phyloP scores from a whole-genome alignment of 139 green algal genomes.

The Ettlia oleoabundans region DNA sequence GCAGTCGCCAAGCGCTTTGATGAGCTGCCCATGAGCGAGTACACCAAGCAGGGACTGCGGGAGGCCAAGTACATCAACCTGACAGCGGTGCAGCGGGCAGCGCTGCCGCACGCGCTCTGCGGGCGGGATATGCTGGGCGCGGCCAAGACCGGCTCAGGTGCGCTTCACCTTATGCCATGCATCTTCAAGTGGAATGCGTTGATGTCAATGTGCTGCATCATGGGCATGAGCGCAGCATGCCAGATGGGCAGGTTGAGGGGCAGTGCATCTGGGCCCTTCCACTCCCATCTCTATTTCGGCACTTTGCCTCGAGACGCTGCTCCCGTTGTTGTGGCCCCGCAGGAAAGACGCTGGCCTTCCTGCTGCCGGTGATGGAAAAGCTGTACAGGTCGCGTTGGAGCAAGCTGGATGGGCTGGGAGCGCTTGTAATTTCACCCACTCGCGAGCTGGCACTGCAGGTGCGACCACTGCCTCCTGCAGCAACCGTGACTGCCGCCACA shows the following conservation, averaged over 20 bases:
- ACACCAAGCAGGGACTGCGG: conserved; percentile 66
- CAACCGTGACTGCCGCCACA: no score
- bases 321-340: no score
- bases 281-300: background rate
- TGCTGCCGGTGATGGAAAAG: conserved; percentile 92
- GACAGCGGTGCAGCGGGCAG: conserved; percentile 94
- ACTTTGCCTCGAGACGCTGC: no score
- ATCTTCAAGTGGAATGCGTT: background rate
- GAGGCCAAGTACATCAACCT: conserved; percentile 68
- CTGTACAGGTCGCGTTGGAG: conserved; percentile 90
- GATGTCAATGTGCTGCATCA: no score
- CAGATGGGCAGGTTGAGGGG: no score
- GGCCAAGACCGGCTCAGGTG: conserved; percentile 93
- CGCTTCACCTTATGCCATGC: background rate
- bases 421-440: conserved; percentile 93
- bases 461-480: no score
- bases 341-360: conserved; percentile 97
- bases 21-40: conserved; percentile 64
- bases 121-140: conserved; percentile 95
- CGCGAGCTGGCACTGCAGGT: conserved; percentile 93
- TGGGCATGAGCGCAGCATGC: no score
- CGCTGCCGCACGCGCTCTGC: conserved; percentile 90
- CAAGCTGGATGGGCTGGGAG: conserved; percentile 89
- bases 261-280: background rate
- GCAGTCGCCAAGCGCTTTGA: conserved; percentile 49